Evolutionary conservation across 2,329 filamentous ascomycete genomes (phyloP).

Genomic region (Fusarium hostae): DNA sequence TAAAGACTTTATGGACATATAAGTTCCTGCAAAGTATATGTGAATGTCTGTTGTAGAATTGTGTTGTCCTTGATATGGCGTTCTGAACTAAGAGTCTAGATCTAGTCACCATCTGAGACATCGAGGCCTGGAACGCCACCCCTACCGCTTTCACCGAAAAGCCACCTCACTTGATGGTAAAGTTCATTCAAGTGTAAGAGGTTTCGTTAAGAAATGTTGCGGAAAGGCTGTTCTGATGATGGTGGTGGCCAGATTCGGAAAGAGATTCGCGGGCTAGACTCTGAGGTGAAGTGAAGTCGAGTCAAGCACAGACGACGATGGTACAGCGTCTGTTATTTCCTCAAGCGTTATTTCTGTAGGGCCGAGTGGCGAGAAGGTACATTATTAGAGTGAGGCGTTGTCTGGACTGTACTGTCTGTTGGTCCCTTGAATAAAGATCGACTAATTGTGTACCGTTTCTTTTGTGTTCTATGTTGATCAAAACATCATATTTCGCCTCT

Average conservation of each 20-base stretch:
- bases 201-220: neutral
- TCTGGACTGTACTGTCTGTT: neutral
- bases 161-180: slow-evolving; percentile 3
- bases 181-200: neutral
- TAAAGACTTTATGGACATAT: neutral
- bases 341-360: slow-evolving; percentile 1
- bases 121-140: slow-evolving; percentile 9
- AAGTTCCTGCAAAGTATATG: neutral
- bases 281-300: neutral
- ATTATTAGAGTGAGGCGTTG: neutral
- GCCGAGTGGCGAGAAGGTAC: slow-evolving; percentile 3
- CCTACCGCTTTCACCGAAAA: slow-evolving; percentile 3
- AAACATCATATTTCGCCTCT: neutral
- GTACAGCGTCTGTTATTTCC: slow-evolving; percentile 15
- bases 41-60: neutral
- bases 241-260: neutral
- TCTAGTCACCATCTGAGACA: slow-evolving; percentile 19
- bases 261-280: neutral
- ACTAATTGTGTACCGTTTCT: neutral
- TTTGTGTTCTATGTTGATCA: neutral
- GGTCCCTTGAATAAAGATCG: neutral
- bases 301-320: slow-evolving; percentile 13
- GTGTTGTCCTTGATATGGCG: slow-evolving; percentile 2
- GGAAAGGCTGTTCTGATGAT: neutral
- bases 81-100: neutral